Evolutionary conservation across 345 rosid species (phyloP).

Genomic region (Lagerstroemia speciosa): DNA sequence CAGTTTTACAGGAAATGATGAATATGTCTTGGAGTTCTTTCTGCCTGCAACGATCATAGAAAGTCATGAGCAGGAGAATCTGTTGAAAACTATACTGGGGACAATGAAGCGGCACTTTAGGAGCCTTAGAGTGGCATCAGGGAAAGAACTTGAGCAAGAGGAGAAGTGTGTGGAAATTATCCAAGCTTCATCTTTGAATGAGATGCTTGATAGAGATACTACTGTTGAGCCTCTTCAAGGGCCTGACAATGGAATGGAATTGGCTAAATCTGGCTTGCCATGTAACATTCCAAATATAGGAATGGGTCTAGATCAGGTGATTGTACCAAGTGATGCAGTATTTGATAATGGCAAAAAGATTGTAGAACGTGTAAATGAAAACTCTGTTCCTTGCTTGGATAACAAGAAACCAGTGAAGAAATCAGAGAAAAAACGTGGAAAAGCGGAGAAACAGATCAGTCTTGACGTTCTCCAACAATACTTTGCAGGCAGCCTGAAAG

Average conservation of each 20-base stretch:
- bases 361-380: slow-evolving; percentile 16
- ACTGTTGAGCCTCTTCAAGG: slow-evolving; percentile 32
- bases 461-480: slow-evolving; percentile 82
- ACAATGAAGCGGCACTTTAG: slow-evolving; percentile 77
- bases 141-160: slow-evolving; percentile 42
- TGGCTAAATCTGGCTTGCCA: neutral
- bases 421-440: slow-evolving; percentile 67
- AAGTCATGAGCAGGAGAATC: slow-evolving; percentile 34
- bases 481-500: slow-evolving; percentile 89
- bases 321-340: slow-evolving; percentile 21
- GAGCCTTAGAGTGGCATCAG: slow-evolving; percentile 73
- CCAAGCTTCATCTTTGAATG: slow-evolving; percentile 38
- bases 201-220: slow-evolving; percentile 31
- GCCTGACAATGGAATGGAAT: slow-evolving; percentile 9
- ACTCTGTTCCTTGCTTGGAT: slow-evolving; percentile 24
- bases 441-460: slow-evolving; percentile 83
- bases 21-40: slow-evolving; percentile 80
- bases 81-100: slow-evolving; percentile 56
- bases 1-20: slow-evolving; percentile 67
- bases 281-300: neutral
- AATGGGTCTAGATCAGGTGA: slow-evolving; percentile 25
- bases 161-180: slow-evolving; percentile 54
- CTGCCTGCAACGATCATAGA: slow-evolving; percentile 48
- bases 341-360: slow-evolving; percentile 15
- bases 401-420: slow-evolving; percentile 35